Base-by-base conservation (phyloP, 1,284 basidiomycete species). In the Volvariella volvacea region DNA sequence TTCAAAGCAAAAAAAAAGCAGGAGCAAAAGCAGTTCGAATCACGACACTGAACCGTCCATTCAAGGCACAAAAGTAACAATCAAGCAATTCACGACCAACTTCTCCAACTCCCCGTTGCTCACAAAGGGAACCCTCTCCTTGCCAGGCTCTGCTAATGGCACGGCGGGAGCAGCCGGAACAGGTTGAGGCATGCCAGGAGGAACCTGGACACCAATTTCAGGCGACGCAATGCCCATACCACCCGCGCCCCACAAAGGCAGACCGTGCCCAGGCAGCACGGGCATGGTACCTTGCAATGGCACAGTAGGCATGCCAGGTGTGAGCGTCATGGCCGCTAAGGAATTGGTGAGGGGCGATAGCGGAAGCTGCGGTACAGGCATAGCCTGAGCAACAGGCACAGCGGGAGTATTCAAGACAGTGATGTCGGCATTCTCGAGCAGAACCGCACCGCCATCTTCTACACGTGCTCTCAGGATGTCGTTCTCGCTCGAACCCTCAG, bases 81-180 rank as follows among this genome's bases (percentile, higher is more conserved):
- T 55, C 43, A 88, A 58, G 20, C 80, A 74, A 58, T 88, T 87
- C 17, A 88, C 81, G 6, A 87, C 71, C 48, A 88, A 60, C 61
- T 80, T 86, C 58, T 84, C 78, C 57, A 88, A 56, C 55, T 80
- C 75, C 3, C 81, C 80, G 4, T 67, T 67, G 14, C 77, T 73
- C 6, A 85, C 73, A 49, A 88, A 83, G 33, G 78, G 76, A 3
- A 88, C 83, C 9, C 80, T 70, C 52, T 85, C 78, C 59, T 79
- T 83, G 31, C 82, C 76, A 6, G 19, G n/a, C 19, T 36, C 34
- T 20, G 25, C 25, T 6, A 28, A 6, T 6, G 25, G 25, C 12
- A 28, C 25, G 6, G 25, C 25, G 6, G 25, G 25, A 31, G 80
- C 66, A 17, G 64, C 48, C 2, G 68, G 41, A 38, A 67, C 62